Evolutionary conservation across 2,329 filamentous ascomycete species (phyloP).

Genomic region (Triangularia verruculosa): DNA sequence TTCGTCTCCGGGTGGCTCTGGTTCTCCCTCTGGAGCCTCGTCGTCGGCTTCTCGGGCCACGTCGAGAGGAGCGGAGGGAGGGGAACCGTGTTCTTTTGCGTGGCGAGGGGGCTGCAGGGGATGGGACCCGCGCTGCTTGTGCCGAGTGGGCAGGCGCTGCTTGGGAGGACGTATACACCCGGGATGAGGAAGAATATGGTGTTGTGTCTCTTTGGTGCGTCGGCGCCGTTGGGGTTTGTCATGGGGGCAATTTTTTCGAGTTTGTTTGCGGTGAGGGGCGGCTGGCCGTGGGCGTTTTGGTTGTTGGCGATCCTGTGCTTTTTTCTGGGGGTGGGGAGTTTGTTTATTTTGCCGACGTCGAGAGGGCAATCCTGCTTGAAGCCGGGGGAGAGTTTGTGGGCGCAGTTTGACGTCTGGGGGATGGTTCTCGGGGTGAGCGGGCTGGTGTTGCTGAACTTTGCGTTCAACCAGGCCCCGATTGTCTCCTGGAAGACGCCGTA

Average conservation of each 20-base stretch:
- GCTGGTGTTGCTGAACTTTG: conserved; percentile 55
- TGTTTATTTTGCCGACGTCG: conserved; percentile 25
- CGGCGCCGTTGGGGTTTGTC: conserved; percentile 46
- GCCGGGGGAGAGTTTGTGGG: conserved; percentile 25
- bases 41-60: conserved; percentile 42
- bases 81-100: conserved; percentile 29
- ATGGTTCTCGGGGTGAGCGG: conserved; percentile 44
- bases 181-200: conserved; percentile 59
- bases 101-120: conserved; percentile 29
- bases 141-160: conserved; percentile 62
- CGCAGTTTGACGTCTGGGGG: conserved; percentile 28
- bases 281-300: conserved; percentile 52
- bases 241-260: conserved; percentile 41
- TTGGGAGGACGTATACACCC: conserved; percentile 55
- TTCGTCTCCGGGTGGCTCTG: conserved; percentile 54
- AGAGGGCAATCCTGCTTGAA: conserved; percentile 9
- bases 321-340: conserved; percentile 25
- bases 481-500: conserved; percentile 52
- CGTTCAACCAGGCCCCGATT: conserved; percentile 56
- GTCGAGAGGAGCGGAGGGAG: conserved; percentile 19
- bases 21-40: conserved; percentile 52
- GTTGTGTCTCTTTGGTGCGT: conserved; percentile 50
- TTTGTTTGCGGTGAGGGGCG: conserved; percentile 37
- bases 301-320: conserved; percentile 27
- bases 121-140: conserved; percentile 61